A percentile compares a stretch with the other conserved stretches of the same genome.
These are phyloP conservation scores for Colletotrichum aenigma DNA, from an alignment of 2,329 filamentous ascomycete species.

Conservation along the genomic window DNA sequence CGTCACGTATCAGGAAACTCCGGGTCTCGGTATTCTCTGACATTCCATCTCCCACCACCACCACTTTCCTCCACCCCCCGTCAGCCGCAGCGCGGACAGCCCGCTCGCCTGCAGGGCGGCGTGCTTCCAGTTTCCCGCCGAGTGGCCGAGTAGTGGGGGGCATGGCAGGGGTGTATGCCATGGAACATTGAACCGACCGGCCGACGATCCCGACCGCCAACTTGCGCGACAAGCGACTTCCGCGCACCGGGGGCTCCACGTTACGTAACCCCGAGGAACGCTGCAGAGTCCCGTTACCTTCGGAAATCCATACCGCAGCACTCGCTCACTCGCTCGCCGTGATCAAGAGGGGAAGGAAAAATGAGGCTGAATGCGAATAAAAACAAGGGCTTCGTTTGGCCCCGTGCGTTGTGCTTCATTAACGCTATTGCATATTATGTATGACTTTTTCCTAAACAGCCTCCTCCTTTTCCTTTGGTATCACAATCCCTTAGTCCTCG, in stretches of 20 bases:
- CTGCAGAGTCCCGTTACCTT: not conserved
- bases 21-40: slow-evolving; percentile 4
- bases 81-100: not conserved
- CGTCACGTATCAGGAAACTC: slow-evolving; percentile 17
- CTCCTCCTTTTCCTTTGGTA: not conserved
- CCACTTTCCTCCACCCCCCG: not conserved
- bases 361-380: not conserved
- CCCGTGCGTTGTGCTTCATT: slow-evolving; percentile 1
- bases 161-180: not conserved
- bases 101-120: not conserved
- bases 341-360: not conserved
- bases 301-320: not conserved
- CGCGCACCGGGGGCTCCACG: not conserved
- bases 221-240: not conserved
- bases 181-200: slow-evolving; percentile 16
- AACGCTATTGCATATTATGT: slow-evolving; percentile 14
- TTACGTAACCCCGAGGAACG: slow-evolving; percentile 1
- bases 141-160: not conserved
- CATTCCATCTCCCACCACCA: slow-evolving; percentile 1
- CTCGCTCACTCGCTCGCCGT: not conserved
- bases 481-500: slow-evolving; percentile 67
- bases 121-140: not conserved
- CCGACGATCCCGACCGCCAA: slow-evolving; percentile 1
- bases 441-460: not conserved
- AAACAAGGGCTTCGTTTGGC: not conserved